Percentiles rank a stretch among this genome's conserved stretches.
phyloP scores from a whole-genome alignment of 2,329 filamentous ascomycete species.

The Monilinia fructigena region DNA sequence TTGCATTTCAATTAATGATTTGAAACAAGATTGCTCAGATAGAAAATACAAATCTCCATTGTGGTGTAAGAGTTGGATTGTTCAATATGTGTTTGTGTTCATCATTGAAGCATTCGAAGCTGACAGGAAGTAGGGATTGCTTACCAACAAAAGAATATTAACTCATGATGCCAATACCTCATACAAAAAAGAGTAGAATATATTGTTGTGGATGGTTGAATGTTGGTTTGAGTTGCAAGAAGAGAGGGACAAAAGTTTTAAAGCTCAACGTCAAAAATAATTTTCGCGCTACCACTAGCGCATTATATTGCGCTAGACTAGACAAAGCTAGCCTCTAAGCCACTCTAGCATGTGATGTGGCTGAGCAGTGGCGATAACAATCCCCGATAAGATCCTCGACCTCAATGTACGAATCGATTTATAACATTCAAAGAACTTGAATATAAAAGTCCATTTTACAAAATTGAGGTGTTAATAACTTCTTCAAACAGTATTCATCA shows the following conservation, averaged over 20 bases:
- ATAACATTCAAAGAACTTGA: background rate
- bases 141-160: slow-evolving; percentile 27
- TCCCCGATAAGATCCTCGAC: slow-evolving; percentile 17
- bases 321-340: background rate
- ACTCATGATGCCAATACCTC: background rate
- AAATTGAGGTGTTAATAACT: slow-evolving; percentile 7
- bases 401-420: slow-evolving; percentile 1
- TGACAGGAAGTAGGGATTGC: slow-evolving; percentile 21
- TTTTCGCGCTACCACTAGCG: slow-evolving; percentile 21
- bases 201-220: background rate
- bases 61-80: slow-evolving; percentile 47
- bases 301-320: background rate
- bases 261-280: slow-evolving; percentile 16
- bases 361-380: slow-evolving; percentile 21
- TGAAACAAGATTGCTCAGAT: slow-evolving; percentile 39
- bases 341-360: slow-evolving; percentile 6
- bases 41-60: slow-evolving; percentile 41
- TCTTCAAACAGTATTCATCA: slow-evolving; percentile 24
- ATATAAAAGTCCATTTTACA: no score
- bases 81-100: slow-evolving; percentile 43
- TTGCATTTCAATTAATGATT: background rate
- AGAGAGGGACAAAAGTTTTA: slow-evolving; percentile 13
- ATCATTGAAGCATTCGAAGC: slow-evolving; percentile 39
- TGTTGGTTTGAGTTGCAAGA: slow-evolving; percentile 7
- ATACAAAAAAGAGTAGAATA: background rate